Conservation (phyloP, 805 yeast species). For the Candida vaughaniae region DNA sequence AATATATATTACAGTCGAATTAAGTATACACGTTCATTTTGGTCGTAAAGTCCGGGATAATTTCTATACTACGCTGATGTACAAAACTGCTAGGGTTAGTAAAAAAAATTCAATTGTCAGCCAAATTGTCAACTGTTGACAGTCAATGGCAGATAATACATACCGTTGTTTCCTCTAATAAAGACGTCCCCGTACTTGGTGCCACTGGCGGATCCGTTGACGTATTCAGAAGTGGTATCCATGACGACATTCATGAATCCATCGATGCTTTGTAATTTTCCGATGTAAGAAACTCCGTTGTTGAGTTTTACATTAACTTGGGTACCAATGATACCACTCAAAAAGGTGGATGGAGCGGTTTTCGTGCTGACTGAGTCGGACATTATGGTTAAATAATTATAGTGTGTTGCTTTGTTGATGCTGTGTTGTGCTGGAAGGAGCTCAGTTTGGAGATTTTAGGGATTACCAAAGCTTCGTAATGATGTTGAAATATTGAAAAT, state of each 20-base stretch:
- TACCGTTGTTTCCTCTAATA: constrained; percentile 83
- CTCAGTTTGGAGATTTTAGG: too few species aligned
- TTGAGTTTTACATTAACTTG: constrained; percentile 79
- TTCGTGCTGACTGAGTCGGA: constrained; percentile 17
- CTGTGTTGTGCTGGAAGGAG: too few species aligned
- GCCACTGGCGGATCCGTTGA: constrained; percentile 43
- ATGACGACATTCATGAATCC: constrained; percentile 96
- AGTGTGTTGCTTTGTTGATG: too few species aligned
- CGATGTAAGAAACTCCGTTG: constrained; percentile 78
- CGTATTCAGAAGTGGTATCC: constrained; percentile 69
- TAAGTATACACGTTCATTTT: too few species aligned
- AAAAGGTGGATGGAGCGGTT: constrained; percentile 72
- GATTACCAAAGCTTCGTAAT: too few species aligned
- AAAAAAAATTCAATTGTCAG: constrained; percentile 23
- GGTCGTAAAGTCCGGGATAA: too few species aligned
- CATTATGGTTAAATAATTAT: too few species aligned
- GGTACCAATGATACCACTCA: constrained; percentile 75
- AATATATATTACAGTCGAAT: too few species aligned
- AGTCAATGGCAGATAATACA: constrained; percentile 24
- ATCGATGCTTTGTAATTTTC: constrained; percentile 80
- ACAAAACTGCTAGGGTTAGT: constrained; percentile 29
- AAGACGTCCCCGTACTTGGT: constrained; percentile 73
- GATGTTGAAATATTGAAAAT: too few species aligned
- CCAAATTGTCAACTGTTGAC: constrained; percentile 7
- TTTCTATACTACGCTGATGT: constrained; percentile 38